A percentile compares a stretch with the other conserved stretches of the same genome.
Conservation (phyloP, 306 rosid species). For the Echinosophora koreensis region DNA sequence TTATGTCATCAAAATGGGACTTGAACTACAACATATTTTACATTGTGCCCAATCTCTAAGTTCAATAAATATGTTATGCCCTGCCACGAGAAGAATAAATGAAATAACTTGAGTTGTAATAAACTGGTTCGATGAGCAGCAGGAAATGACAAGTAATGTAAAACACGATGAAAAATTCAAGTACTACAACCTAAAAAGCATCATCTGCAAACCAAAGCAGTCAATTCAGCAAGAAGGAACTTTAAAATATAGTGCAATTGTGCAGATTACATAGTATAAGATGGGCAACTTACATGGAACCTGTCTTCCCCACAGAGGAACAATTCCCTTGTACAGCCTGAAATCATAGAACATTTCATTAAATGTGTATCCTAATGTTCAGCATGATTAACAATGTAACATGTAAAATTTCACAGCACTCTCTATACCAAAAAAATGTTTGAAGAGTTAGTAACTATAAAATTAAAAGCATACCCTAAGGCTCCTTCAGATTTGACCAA, state of each 20-base stretch:
- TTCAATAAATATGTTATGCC: background rate
- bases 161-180: background rate
- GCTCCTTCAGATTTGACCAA: slow-evolving; percentile 81
- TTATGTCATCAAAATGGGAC: background rate
- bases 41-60: background rate
- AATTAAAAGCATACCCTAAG: slow-evolving; percentile 66
- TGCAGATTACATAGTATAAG: background rate
- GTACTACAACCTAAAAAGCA: background rate
- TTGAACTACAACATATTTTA: background rate
- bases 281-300: slow-evolving; percentile 81
- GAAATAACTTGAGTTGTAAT: background rate
- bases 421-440: background rate
- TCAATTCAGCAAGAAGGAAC: background rate
- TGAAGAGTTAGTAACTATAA: background rate
- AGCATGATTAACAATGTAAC: background rate
- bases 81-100: background rate
- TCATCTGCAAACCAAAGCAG: background rate
- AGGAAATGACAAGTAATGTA: background rate
- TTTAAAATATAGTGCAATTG: slow-evolving; percentile 8
- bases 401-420: background rate
- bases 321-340: slow-evolving; percentile 93
- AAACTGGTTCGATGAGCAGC: background rate
- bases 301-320: slow-evolving; percentile 98
- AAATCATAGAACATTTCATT: slow-evolving; percentile 41
- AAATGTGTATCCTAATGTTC: slow-evolving; percentile 24